Conservation (phyloP, 2,329 filamentous ascomycete genomes). For the Fusarium pininemorale region DNA sequence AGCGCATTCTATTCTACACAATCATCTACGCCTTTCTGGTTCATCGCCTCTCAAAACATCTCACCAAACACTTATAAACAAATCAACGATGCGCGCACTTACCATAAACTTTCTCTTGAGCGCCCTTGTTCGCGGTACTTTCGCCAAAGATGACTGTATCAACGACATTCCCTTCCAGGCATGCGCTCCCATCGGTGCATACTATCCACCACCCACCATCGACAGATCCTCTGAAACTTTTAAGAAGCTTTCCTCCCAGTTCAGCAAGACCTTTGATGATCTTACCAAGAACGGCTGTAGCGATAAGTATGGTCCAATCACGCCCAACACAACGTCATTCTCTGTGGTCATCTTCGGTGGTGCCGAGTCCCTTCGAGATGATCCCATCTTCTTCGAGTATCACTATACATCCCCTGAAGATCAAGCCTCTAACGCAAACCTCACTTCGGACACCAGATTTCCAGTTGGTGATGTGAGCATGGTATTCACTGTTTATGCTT, state of each 20-base stretch:
- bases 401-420: constrained; percentile 35
- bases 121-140: background rate
- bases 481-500: constrained; percentile 47
- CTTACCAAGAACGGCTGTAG: constrained; percentile 19
- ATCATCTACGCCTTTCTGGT: background rate
- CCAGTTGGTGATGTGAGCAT: constrained; percentile 45
- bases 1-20: fast-evolving
- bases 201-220: constrained; percentile 32
- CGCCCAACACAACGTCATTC: constrained; percentile 30
- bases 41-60: background rate
- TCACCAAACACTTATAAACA: background rate
- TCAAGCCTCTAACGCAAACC: background rate
- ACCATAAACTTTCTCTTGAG: background rate
- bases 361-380: background rate
- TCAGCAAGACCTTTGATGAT: constrained; percentile 23
- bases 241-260: background rate
- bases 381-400: constrained; percentile 33
- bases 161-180: constrained; percentile 24
- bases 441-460: constrained; percentile 40
- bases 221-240: background rate
- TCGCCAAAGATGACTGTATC: background rate
- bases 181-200: constrained; percentile 32
- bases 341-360: constrained; percentile 33
- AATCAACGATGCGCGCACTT: background rate
- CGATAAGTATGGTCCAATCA: constrained; percentile 28